Percentiles rank a stretch among this genome's conserved stretches.
phyloP scores from a whole-genome alignment of 2,329 filamentous ascomycete species.

The Thermomyces lanuginosus region DNA sequence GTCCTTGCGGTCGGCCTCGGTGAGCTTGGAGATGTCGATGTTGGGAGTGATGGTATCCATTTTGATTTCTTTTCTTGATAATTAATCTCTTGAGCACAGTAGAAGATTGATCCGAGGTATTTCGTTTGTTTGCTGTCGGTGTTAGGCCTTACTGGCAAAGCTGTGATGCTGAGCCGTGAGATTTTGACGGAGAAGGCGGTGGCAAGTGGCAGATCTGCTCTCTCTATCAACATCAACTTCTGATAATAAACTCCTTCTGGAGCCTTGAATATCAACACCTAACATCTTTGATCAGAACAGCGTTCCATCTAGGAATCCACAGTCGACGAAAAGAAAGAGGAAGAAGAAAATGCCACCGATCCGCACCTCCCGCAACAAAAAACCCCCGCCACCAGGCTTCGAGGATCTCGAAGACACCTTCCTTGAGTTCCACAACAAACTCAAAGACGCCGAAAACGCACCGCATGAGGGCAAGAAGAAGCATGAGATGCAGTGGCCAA shows the following conservation, averaged over 20 bases:
- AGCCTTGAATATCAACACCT: too few species aligned
- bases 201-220: slow-evolving; percentile 12
- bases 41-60: slow-evolving; percentile 9
- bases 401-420: slow-evolving; percentile 53
- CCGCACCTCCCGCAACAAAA: slow-evolving; percentile 42
- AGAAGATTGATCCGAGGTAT: not conserved
- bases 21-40: slow-evolving; percentile 56
- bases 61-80: not conserved
- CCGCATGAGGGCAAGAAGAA: slow-evolving; percentile 64
- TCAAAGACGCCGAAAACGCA: slow-evolving; percentile 74
- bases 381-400: slow-evolving; percentile 50
- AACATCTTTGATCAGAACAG: too few species aligned
- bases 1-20: slow-evolving; percentile 68
- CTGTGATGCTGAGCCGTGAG: not conserved
- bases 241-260: too few species aligned
- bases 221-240: too few species aligned
- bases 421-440: slow-evolving; percentile 50
- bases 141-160: not conserved
- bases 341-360: slow-evolving; percentile 41
- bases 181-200: slow-evolving; percentile 11
- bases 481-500: slow-evolving; percentile 87
- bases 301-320: too few species aligned
- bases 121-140: not conserved
- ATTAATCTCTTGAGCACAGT: not conserved
- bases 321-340: not conserved